phyloP scores from a whole-genome alignment of 106 monocot species.

The Platanthera guangdongensis region DNA sequence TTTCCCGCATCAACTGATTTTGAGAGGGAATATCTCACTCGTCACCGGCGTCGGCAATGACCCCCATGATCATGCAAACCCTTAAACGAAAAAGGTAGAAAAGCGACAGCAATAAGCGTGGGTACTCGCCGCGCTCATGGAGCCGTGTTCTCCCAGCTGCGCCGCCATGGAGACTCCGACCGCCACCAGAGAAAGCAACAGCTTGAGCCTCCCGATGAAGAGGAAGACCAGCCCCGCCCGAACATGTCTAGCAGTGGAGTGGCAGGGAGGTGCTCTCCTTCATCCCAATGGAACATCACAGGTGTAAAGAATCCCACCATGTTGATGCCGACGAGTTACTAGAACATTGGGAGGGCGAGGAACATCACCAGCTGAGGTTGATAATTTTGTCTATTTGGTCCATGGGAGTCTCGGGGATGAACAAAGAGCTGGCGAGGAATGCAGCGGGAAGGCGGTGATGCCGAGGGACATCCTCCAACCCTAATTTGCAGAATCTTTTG shows the following conservation, averaged over 20 bases:
- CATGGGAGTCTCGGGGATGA: slow-evolving; percentile 21
- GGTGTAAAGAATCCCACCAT: slow-evolving; percentile 31
- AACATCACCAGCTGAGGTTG: slow-evolving; percentile 37
- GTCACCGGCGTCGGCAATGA: slow-evolving; percentile 18
- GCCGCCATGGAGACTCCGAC: slow-evolving; percentile 19
- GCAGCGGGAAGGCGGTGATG: slow-evolving; percentile 5
- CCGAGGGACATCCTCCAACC: slow-evolving; percentile 20
- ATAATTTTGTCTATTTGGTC: slow-evolving; percentile 10
- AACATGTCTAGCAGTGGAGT: slow-evolving; percentile 16
- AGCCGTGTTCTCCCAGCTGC: slow-evolving; percentile 16
- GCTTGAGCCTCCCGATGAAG: slow-evolving; percentile 25
- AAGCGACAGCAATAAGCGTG: slow-evolving; percentile 7
- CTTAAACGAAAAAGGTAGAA: slow-evolving; percentile 16
- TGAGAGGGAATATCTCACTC: slow-evolving; percentile 34
- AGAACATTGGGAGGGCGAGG: slow-evolving; percentile 25
- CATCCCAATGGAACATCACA: slow-evolving; percentile 30
- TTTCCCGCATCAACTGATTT: background rate
- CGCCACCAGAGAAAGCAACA: slow-evolving; percentile 38
- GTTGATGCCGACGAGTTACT: slow-evolving; percentile 34
- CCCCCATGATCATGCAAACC: slow-evolving; percentile 32
- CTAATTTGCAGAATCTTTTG: slow-evolving; percentile 6
- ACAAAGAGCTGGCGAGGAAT: background rate
- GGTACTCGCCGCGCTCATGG: slow-evolving; percentile 1
- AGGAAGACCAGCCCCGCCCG: slow-evolving; percentile 37
- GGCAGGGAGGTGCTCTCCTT: slow-evolving; percentile 18